Conservation (phyloP, 2,329 filamentous ascomycete species). For the Aulographum hederae region DNA sequence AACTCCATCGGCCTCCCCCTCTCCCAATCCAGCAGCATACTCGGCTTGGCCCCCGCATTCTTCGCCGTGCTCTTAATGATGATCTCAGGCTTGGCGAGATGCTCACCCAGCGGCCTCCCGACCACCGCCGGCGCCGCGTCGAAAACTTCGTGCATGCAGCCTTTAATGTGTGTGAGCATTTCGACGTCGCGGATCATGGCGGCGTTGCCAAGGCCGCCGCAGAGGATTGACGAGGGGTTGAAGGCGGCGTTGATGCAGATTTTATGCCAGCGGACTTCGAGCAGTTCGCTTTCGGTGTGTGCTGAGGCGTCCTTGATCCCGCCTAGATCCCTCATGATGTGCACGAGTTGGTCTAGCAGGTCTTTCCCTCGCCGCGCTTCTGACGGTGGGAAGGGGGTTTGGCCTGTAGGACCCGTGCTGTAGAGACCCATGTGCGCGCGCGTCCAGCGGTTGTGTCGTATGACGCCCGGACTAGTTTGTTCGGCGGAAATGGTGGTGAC, state of each 20-base stretch:
- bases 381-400: slow-evolving; percentile 9
- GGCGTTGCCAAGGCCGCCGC: slow-evolving; percentile 44
- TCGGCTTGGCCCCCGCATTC: slow-evolving; percentile 43
- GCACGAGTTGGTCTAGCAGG: slow-evolving; percentile 30
- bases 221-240: slow-evolving; percentile 54
- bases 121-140: slow-evolving; percentile 44
- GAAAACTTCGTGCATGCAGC: slow-evolving; percentile 53
- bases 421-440: slow-evolving; percentile 52
- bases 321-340: slow-evolving; percentile 37
- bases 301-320: slow-evolving; percentile 47
- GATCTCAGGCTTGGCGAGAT: slow-evolving; percentile 42
- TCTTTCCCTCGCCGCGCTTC: slow-evolving; percentile 19
- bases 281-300: slow-evolving; percentile 46
- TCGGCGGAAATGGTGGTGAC: slow-evolving; percentile 54
- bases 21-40: slow-evolving; percentile 55
- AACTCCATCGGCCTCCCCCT: slow-evolving; percentile 46
- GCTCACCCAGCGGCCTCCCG: slow-evolving; percentile 38
- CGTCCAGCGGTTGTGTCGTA: slow-evolving; percentile 58
- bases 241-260: slow-evolving; percentile 60
- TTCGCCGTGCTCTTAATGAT: slow-evolving; percentile 44
- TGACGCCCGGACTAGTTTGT: slow-evolving; percentile 41
- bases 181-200: slow-evolving; percentile 48
- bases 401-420: slow-evolving; percentile 28
- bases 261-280: slow-evolving; percentile 59
- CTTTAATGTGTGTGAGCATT: slow-evolving; percentile 40